Evolutionary conservation across 495 filamentous ascomycete genomes (phyloP), one percentile per base, ranked within the genome.

Genomic region (Massariosphaeria phaeospora): DNA sequence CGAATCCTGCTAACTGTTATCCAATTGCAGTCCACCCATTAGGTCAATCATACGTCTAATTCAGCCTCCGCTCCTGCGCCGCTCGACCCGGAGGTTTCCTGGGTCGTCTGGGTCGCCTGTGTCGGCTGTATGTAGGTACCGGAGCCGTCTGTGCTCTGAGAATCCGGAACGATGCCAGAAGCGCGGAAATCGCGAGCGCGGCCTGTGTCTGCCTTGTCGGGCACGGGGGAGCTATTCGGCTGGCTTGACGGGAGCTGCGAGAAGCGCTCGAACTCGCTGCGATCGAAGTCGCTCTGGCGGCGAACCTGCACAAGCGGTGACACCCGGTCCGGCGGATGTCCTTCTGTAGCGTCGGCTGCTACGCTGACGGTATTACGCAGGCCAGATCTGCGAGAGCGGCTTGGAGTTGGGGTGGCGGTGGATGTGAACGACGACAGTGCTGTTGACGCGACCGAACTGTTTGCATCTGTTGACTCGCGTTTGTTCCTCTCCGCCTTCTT

Each of bases 141-240:
- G 21, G 43, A 46, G 1, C 33, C 44, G 35, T n/a, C 15, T 12
- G 17, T 15, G 38, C 35, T 46, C 20, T 56, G 41, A 4, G 53
- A 48, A 15, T 56, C 44, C 6, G 43, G 44, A 3, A 56, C 38
- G 18, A 56, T 35, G 18, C 53, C 45, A 3, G 44, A 48, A 1
- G 43, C 23, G n/a, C 20, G 24, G 25, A 48, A 42, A 25, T 13
- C 13, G 5, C 21, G 52, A 7, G 41, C 29, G 20, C 26, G 10
- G 11, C 2, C 11, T 21, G 10, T 48, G 44, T 18, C n/a, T 40
- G 15, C 11, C 31, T 42, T 29, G 25, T 12, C 1, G 2, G 26
- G 18, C 12, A 4, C 25, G 35, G 25, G 18, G 12, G 13, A 51
- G 9, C 35, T 24, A 4, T 29, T n/a, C 18, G 29, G 11, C n/a